Evolutionary conservation across 495 filamentous ascomycete species (phyloP).

Genomic region (Friedmanniomyces simplex): DNA sequence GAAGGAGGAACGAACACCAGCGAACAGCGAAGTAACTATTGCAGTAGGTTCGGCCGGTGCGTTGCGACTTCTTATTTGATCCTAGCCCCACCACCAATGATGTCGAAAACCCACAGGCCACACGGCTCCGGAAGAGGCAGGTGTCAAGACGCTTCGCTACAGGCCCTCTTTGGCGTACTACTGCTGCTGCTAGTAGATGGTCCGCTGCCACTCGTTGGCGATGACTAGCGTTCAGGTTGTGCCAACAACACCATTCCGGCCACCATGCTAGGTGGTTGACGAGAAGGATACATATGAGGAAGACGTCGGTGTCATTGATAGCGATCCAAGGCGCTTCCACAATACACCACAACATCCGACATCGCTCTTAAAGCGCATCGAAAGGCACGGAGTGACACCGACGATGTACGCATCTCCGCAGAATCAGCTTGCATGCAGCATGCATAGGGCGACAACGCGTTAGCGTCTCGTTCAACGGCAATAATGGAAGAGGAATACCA

Average conservation of each 20-base stretch:
- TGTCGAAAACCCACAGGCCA: neutral
- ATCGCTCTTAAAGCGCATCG: neutral
- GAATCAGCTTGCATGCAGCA: neutral
- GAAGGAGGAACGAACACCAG: neutral
- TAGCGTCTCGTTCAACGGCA: neutral
- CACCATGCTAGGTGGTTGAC: too few species aligned
- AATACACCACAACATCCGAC: neutral
- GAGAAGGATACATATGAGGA: too few species aligned
- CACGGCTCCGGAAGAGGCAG: neutral
- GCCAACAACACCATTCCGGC: too few species aligned
- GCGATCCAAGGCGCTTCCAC: too few species aligned
- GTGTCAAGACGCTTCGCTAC: too few species aligned
- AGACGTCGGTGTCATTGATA: too few species aligned
- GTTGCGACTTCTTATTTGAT: neutral
- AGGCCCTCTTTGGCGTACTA: too few species aligned
- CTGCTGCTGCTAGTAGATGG: too few species aligned
- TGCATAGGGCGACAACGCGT: neutral
- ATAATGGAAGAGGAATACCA: too few species aligned
- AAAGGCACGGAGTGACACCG: neutral
- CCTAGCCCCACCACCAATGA: neutral
- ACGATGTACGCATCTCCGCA: neutral
- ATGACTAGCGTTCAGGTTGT: too few species aligned
- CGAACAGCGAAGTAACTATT: neutral
- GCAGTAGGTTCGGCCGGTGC: neutral
- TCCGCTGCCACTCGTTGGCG: too few species aligned